Conservation (phyloP, 1,284 basidiomycete species). For the Gomphus bonarii region DNA sequence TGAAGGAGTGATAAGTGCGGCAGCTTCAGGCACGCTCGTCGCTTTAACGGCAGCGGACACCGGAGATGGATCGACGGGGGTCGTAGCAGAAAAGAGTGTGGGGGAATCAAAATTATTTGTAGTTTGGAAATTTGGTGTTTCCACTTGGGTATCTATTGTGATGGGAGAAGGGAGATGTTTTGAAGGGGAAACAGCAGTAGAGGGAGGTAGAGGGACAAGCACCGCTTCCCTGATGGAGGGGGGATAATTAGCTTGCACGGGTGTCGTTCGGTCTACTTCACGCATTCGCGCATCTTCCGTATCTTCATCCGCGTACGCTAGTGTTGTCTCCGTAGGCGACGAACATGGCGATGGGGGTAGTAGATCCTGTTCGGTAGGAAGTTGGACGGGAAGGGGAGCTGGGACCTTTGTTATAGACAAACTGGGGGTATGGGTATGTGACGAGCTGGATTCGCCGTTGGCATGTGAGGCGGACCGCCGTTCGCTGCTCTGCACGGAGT, state of each 20-base stretch:
- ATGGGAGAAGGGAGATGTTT: not conserved
- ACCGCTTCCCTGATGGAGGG: not conserved
- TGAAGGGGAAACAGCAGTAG: not conserved
- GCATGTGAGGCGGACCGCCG: not conserved
- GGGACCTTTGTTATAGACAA: slow-evolving; percentile 1
- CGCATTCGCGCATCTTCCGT: not conserved
- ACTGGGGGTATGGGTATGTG: not conserved
- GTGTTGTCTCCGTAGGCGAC: not conserved
- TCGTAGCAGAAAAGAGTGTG: not conserved
- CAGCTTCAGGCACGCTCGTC: not conserved
- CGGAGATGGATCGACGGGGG: not conserved
- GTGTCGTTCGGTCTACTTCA: not conserved
- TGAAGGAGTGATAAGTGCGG: not conserved
- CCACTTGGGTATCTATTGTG: not conserved
- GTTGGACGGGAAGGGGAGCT: slow-evolving; percentile 6
- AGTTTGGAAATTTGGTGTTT: not conserved
- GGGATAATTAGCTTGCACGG: not conserved
- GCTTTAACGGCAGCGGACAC: not conserved
- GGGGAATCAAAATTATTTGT: not conserved
- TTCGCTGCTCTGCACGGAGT: not conserved
- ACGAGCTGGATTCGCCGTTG: not conserved
- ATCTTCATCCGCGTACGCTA: slow-evolving; percentile 3
- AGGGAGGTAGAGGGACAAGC: not conserved
- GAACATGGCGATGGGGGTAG: slow-evolving; percentile 6
- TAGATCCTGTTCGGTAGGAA: slow-evolving; percentile 11